A percentile compares a stretch with the other conserved stretches of the same genome.
These are phyloP conservation scores for Tetrahymena thermophila DNA, from an alignment of 73 alveolate genomes.

Conservation along the genomic window DNA sequence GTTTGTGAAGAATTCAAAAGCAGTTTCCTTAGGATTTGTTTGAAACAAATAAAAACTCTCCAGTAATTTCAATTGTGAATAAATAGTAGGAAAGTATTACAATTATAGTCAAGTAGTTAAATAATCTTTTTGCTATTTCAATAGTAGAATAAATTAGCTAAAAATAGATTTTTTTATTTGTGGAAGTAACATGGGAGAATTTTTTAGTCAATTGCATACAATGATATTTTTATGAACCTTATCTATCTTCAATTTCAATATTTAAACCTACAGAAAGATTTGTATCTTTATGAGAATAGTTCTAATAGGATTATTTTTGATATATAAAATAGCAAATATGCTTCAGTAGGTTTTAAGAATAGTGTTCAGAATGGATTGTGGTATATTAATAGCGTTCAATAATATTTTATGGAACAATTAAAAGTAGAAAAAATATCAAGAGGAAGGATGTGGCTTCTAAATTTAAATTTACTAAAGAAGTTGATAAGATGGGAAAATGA, in stretches of 20 bases:
- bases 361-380: not conserved
- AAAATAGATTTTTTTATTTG: not conserved
- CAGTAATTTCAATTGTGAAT: not conserved
- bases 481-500: not conserved
- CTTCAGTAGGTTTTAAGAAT: not conserved
- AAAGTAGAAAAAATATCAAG: not conserved
- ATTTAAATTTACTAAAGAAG: not conserved
- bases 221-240: not conserved
- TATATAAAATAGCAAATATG: not conserved
- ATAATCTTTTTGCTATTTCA: not conserved
- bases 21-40: not conserved
- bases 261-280: not conserved
- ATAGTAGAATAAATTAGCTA: not conserved
- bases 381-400: no score
- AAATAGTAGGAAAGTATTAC: not conserved
- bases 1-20: not conserved
- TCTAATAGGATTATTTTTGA: not conserved
- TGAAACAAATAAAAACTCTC: not conserved
- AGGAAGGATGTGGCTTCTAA: not conserved
- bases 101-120: not conserved
- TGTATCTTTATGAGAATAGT: not conserved
- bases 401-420: no score
- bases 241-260: not conserved
- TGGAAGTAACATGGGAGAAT: not conserved
- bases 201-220: not conserved